Evolutionary conservation across 257 asterid genomes (phyloP).

Genomic region (Solanum etuberosum): DNA sequence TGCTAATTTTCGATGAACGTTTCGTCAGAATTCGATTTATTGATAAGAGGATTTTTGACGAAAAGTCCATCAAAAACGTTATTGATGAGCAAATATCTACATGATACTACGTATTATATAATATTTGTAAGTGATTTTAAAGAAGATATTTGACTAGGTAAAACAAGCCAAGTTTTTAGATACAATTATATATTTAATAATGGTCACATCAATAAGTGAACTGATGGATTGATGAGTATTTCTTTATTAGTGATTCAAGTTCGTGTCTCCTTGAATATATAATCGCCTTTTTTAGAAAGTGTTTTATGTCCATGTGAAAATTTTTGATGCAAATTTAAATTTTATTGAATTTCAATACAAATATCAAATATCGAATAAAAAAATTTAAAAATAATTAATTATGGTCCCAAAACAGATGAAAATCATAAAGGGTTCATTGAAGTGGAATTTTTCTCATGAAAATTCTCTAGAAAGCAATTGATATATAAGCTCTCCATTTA

Average conservation of each 20-base stretch:
- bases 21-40: not conserved
- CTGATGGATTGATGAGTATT: too few species aligned
- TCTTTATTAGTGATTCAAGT: too few species aligned
- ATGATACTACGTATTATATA: too few species aligned
- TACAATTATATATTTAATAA: too few species aligned
- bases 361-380: too few species aligned
- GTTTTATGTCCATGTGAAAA: accelerated
- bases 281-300: too few species aligned
- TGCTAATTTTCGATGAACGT: accelerated
- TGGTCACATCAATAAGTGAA: not conserved
- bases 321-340: accelerated
- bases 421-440: not conserved
- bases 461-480: not conserved
- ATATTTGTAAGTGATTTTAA: not conserved
- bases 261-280: too few species aligned
- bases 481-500: not conserved
- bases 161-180: not conserved
- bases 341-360: too few species aligned
- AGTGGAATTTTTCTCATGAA: not conserved
- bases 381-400: too few species aligned
- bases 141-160: not conserved
- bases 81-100: not conserved
- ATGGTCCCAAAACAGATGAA: not conserved
- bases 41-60: accelerated
- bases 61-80: not conserved